phyloP scores from a whole-genome alignment of 495 filamentous ascomycete species.

The Podospora anserina region DNA sequence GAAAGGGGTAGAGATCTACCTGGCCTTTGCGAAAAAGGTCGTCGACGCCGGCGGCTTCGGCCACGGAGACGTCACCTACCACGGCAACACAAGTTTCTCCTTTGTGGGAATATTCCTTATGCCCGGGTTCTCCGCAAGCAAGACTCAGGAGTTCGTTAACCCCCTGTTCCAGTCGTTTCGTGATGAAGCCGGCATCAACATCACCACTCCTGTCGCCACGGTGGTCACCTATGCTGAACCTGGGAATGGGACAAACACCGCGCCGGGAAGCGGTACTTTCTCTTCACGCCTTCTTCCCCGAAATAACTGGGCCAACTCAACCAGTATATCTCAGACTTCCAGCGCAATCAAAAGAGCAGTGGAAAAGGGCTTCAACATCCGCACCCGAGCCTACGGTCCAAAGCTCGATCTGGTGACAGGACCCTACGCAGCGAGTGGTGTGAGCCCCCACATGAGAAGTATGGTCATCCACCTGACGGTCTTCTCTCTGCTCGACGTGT shows the following conservation, averaged over 20 bases:
- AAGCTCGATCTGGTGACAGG: constrained; percentile 26
- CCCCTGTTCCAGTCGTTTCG: background rate
- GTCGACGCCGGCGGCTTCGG: constrained; percentile 28
- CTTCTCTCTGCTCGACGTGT: background rate
- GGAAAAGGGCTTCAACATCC: constrained; percentile 40
- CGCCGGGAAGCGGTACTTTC: constrained; percentile 31
- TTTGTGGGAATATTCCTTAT: background rate
- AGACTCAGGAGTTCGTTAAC: background rate
- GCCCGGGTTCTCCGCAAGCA: background rate
- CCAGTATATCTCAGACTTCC: constrained; percentile 41
- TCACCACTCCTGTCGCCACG: constrained; percentile 19
- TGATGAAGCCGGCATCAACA: constrained; percentile 32
- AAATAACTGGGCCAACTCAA: constrained; percentile 35
- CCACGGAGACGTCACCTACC: background rate
- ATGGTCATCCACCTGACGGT: constrained; percentile 6
- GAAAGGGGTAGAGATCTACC: constrained; percentile 13
- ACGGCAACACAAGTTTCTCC: background rate
- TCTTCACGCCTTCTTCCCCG: constrained; percentile 53
- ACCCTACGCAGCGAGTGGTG: constrained; percentile 30
- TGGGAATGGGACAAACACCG: constrained; percentile 17
- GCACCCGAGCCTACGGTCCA: constrained; percentile 45
- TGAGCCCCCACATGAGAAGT: constrained; percentile 36
- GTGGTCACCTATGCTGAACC: constrained; percentile 12
- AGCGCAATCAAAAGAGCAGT: constrained; percentile 39
- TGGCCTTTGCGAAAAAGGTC: constrained; percentile 27